phyloP scores from a whole-genome alignment of 1,284 basidiomycete species.

The Kalmanozyma brasiliensis region DNA sequence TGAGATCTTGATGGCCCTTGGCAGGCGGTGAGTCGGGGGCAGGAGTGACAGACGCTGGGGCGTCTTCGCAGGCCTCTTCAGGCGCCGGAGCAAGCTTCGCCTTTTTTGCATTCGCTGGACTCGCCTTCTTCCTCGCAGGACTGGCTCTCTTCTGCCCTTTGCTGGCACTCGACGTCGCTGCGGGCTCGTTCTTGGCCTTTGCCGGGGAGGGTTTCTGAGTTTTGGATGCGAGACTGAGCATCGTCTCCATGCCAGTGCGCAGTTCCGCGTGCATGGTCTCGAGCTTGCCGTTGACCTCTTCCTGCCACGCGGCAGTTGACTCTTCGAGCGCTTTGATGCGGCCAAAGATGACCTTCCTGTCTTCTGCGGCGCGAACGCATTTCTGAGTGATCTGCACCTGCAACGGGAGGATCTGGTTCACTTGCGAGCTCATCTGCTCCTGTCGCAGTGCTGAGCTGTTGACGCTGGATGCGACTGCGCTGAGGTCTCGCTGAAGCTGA shows the following conservation, averaged over 20 bases:
- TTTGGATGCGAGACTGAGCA: slow-evolving; percentile 10
- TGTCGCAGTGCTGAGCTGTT: slow-evolving; percentile 4
- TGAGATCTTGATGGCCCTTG: not conserved
- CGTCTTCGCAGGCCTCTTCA: not conserved
- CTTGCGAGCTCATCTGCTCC: slow-evolving; percentile 4
- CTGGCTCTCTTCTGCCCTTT: slow-evolving; percentile 10
- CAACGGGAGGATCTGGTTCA: slow-evolving; percentile 11
- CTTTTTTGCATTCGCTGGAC: slow-evolving; percentile 12
- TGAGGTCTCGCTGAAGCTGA: slow-evolving; percentile 20
- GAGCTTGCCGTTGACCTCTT: slow-evolving; percentile 15
- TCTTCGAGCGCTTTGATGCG: slow-evolving; percentile 27
- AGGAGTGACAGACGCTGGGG: not conserved
- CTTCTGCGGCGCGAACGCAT: slow-evolving; percentile 14
- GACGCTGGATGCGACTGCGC: not conserved
- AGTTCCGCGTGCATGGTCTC: slow-evolving; percentile 13
- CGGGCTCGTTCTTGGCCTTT: slow-evolving; percentile 2
- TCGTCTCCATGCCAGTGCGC: slow-evolving; percentile 5
- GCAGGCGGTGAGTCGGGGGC: not conserved
- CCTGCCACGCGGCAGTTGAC: slow-evolving; percentile 5
- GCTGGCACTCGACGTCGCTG: not conserved
- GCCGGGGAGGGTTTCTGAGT: not conserved
- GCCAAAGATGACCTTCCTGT: slow-evolving; percentile 15
- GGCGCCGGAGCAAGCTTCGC: slow-evolving; percentile 6
- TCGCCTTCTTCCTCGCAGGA: slow-evolving; percentile 15
- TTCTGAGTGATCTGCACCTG: slow-evolving; percentile 25